These are phyloP conservation scores for Phialocephala sp. DNA, from an alignment of 2,329 filamentous ascomycete species.

Conservation along the genomic window DNA sequence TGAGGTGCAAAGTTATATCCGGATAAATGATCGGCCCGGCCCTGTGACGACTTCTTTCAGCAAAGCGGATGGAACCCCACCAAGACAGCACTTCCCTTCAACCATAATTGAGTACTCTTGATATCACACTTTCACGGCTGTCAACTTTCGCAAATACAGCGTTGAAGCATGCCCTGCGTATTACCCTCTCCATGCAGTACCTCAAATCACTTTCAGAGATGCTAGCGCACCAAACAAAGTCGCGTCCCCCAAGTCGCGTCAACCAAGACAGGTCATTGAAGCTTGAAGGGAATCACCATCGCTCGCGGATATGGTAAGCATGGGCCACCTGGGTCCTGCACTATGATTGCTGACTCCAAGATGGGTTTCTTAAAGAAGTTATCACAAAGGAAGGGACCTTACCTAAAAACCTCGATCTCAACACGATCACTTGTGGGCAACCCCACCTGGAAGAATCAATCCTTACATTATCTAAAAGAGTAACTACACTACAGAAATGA, in stretches of 20 bases:
- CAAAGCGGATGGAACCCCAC: too few species aligned
- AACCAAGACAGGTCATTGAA: background rate
- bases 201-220: background rate
- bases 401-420: slow-evolving; percentile 2
- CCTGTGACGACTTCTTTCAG: background rate
- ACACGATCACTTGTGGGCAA: background rate
- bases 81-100: too few species aligned
- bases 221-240: too few species aligned
- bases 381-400: background rate
- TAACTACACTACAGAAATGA: background rate
- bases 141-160: too few species aligned
- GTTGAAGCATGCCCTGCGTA: background rate
- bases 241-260: background rate
- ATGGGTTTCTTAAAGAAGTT: background rate
- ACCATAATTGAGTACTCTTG: too few species aligned
- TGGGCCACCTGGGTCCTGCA: background rate
- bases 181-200: background rate
- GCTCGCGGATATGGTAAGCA: background rate
- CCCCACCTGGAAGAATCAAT: slow-evolving; percentile 1
- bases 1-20: background rate
- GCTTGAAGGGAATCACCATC: background rate
- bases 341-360: background rate
- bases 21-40: background rate
- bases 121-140: too few species aligned
- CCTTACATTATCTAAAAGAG: background rate